Base-by-base conservation (phyloP, 768 basidiomycete species). In the Phlebiopsis gigantea region DNA sequence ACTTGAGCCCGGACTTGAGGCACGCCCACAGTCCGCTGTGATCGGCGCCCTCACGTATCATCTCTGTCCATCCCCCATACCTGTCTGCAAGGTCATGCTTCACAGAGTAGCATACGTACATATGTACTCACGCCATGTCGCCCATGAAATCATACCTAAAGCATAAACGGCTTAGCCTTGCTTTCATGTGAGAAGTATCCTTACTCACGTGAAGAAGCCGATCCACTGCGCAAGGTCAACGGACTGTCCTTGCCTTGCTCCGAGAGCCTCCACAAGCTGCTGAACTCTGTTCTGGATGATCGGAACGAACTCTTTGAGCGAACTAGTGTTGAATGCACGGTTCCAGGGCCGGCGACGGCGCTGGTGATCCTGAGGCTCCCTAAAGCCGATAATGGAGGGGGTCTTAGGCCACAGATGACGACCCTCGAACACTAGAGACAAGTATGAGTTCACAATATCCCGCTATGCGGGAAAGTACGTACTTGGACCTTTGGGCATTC, bases 331-430 rank as follows among this genome's bases (percentile, higher is more conserved):
- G 61, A 79, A 74, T 0, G 68, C 78, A 34, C 72, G 71, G 29
- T 72, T 68, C 78, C 78, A 79, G 1, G 72, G 69, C 31, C 78
- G 70, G 14, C 74, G 71, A n/a, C n/a, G n/a, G n/a, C 69, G 72
- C 0, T 67, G 63, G 49, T 79, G 57, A 76, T 69, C 12, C 69
- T 69, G 14, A 69, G 48, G 3, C 59, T 66, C 61, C 7, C 61
- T 62, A 2, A 55, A 8, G 21, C n/a, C n/a, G n/a, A 22, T 61
- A 46, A 14, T 57, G 17, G 3, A 55, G 30, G 6, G 29, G 5
- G 46, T 19, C 5, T 52, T 4, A 43, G 46, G 26, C 17, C 28
- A 21, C 17, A 22, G 43, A 4, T 12, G 39, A 8, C 28, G 21
- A 5, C 46, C n/a, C 22, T 44, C 10, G 26, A 29, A 56, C 43